Evolutionary conservation across 495 filamentous ascomycete genomes (phyloP).

Genomic region (Daldinia vernicosa): DNA sequence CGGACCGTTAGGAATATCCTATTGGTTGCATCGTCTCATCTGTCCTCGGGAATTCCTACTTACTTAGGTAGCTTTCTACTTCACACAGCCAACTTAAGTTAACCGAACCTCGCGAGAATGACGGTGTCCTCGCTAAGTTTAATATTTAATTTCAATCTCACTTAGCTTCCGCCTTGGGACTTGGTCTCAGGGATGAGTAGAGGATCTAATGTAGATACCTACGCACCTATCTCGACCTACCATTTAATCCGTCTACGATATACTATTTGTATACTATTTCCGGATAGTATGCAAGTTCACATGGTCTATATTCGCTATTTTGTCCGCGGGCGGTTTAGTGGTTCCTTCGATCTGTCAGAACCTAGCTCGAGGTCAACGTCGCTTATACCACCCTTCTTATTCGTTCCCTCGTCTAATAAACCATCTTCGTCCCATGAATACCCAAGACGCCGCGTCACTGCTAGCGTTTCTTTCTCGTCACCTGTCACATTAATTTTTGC

Average conservation of each 20-base stretch:
- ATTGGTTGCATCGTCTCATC: neutral
- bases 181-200: neutral
- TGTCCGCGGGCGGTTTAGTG: constrained; percentile 29
- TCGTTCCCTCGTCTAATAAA: constrained; percentile 16
- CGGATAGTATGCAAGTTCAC: neutral
- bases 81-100: neutral
- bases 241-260: neutral
- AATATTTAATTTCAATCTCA: neutral
- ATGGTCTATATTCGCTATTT: constrained; percentile 19
- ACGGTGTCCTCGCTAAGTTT: neutral
- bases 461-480: constrained; percentile 3
- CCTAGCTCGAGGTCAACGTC: constrained; percentile 8
- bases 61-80: neutral
- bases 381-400: neutral
- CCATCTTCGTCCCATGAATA: neutral
- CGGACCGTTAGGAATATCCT: neutral
- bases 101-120: neutral
- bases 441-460: neutral
- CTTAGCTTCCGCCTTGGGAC: neutral
- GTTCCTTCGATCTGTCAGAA: neutral
- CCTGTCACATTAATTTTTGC: constrained; percentile 9
- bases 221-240: neutral
- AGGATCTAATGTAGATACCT: neutral
- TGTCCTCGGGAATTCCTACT: neutral
- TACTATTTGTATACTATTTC: constrained; percentile 2